These are phyloP conservation scores for Byssochlamys sp. DNA, from an alignment of 2,329 filamentous ascomycete species.

Conservation along the genomic window DNA sequence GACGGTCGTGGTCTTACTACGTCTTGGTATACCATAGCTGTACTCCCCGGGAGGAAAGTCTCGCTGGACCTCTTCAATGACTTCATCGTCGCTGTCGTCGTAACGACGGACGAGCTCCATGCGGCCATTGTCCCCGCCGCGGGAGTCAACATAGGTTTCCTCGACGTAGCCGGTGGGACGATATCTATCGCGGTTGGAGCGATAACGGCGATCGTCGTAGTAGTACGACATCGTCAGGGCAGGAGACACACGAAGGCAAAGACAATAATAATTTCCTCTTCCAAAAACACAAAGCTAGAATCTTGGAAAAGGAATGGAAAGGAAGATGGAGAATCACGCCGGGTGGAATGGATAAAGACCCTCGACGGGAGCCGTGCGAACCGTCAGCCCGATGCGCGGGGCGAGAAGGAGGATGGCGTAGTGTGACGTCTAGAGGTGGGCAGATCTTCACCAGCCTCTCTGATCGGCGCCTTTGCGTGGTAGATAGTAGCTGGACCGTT, in stretches of 20 bases:
- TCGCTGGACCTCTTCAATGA: slow-evolving; percentile 68
- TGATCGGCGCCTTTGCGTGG: neutral
- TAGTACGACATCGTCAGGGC: slow-evolving; percentile 27
- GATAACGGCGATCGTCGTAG: slow-evolving; percentile 25
- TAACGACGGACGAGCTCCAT: slow-evolving; percentile 14
- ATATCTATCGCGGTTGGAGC: slow-evolving; percentile 22
- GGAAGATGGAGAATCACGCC: neutral
- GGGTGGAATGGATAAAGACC: neutral
- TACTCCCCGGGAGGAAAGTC: slow-evolving; percentile 68
- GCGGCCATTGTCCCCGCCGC: slow-evolving; percentile 7
- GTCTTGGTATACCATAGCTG: slow-evolving; percentile 21
- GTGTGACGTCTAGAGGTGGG: neutral
- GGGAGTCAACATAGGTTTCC: slow-evolving; percentile 20
- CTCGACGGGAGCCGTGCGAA: neutral
- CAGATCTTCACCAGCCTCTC: neutral
- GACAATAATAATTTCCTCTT: slow-evolving; percentile 2
- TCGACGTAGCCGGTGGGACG: slow-evolving; percentile 17
- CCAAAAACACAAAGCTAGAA: slow-evolving; percentile 3
- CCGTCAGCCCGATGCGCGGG: neutral
- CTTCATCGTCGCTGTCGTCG: slow-evolving; percentile 62
- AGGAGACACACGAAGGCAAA: slow-evolving; percentile 2
- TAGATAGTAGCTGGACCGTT: neutral
- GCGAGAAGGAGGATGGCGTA: neutral
- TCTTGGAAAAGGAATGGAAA: neutral
- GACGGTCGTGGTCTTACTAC: slow-evolving; percentile 18